Conservation (phyloP, 768 basidiomycete species). For the Tylopilus subfusipes region DNA sequence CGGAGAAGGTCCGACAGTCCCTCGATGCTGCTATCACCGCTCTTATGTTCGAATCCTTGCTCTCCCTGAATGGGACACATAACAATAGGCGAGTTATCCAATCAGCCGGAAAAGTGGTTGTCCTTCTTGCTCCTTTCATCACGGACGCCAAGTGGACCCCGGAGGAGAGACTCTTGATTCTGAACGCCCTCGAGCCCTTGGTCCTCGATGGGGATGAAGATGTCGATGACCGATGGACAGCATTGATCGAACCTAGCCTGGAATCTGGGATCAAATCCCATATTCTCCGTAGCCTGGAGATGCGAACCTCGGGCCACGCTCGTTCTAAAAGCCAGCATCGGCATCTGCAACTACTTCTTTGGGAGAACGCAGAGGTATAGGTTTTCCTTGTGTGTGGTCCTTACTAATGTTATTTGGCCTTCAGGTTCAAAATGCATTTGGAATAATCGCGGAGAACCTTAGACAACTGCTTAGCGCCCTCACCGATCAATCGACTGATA, state of each 20-base stretch:
- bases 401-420: background rate
- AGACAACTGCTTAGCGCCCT: slow-evolving; percentile 40
- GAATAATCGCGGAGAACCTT: slow-evolving; percentile 31
- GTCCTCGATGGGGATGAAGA: slow-evolving; percentile 40
- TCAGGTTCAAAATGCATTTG: slow-evolving; percentile 54
- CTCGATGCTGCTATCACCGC: slow-evolving; percentile 68
- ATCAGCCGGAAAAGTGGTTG: slow-evolving; percentile 52
- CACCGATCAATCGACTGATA: slow-evolving; percentile 19
- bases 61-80: slow-evolving; percentile 61
- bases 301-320: slow-evolving; percentile 5
- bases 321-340: slow-evolving; percentile 22
- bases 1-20: slow-evolving; percentile 60
- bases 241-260: slow-evolving; percentile 45
- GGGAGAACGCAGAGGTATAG: slow-evolving; percentile 69
- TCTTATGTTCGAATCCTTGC: slow-evolving; percentile 64
- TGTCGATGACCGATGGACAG: slow-evolving; percentile 36
- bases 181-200: slow-evolving; percentile 65
- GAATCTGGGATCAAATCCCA: slow-evolving; percentile 64
- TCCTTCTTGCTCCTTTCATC: slow-evolving; percentile 42
- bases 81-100: slow-evolving; percentile 62
- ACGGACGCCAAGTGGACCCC: slow-evolving; percentile 47
- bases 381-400: background rate
- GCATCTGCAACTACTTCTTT: slow-evolving; percentile 55
- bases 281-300: slow-evolving; percentile 39
- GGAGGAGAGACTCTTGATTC: slow-evolving; percentile 61